Conservation (phyloP, 495 filamentous ascomycete species). For the Penicillium malachiteum region DNA sequence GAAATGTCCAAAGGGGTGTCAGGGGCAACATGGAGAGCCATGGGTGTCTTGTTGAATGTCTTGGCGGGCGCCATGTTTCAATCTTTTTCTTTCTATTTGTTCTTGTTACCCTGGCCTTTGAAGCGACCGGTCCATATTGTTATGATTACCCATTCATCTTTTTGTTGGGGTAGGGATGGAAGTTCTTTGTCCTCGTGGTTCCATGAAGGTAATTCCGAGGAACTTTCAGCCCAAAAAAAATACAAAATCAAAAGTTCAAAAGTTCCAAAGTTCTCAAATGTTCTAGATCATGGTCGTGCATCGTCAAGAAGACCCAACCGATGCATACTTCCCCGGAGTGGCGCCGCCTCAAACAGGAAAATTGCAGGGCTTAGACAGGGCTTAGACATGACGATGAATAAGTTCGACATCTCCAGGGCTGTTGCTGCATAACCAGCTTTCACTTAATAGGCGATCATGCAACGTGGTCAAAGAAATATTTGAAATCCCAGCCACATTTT, state of each 20-base stretch:
- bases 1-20: slow-evolving; percentile 14
- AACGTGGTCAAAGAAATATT: background rate
- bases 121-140: slow-evolving; percentile 31
- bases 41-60: slow-evolving; percentile 14
- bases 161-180: background rate
- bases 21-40: slow-evolving; percentile 7
- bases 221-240: slow-evolving; percentile 2
- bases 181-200: slow-evolving; percentile 9
- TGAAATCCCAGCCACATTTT: slow-evolving; percentile 10
- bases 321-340: slow-evolving; percentile 9
- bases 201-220: background rate
- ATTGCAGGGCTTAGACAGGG: background rate
- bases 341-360: background rate
- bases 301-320: slow-evolving; percentile 7
- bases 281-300: slow-evolving; percentile 29
- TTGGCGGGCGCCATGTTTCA: slow-evolving; percentile 24
- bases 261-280: slow-evolving; percentile 11
- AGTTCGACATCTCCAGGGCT: background rate
- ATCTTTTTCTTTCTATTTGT: slow-evolving; percentile 12
- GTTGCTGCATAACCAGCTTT: too few species aligned
- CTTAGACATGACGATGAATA: slow-evolving; percentile 3
- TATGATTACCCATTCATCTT: slow-evolving; percentile 23
- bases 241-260: slow-evolving; percentile 10
- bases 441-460: background rate
- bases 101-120: slow-evolving; percentile 14